phyloP scores from a whole-genome alignment of 352 stramenopile species.

The Phytophthora meadii region DNA sequence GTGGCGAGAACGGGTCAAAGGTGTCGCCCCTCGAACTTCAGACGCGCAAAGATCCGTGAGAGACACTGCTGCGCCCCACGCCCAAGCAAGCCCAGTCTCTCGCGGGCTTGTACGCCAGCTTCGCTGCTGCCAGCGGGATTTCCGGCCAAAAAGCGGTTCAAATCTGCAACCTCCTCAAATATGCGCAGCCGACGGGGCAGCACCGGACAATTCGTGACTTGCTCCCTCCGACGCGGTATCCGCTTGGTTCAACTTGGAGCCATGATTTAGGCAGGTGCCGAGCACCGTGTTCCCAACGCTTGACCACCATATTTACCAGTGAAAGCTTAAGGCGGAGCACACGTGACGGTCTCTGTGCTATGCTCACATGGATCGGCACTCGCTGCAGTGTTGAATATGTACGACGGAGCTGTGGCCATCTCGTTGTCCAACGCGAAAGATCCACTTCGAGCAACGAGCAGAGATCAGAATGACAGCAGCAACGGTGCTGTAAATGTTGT shows the following conservation, averaged over 20 bases:
- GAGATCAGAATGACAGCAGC: slow-evolving; percentile 2
- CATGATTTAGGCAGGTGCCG: slow-evolving; percentile 8
- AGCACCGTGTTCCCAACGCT: slow-evolving; percentile 3
- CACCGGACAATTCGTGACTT: slow-evolving; percentile 6
- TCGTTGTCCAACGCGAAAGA: slow-evolving; percentile 15
- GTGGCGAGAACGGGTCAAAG: slow-evolving; percentile 11
- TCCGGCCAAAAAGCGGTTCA: slow-evolving; percentile 14
- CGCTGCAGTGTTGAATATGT: slow-evolving; percentile 1
- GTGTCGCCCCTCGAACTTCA: slow-evolving; percentile 4
- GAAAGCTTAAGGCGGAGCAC: no score
- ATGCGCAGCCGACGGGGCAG: slow-evolving; percentile 21
- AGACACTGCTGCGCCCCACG: neutral
- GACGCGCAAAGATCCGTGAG: slow-evolving; percentile 12
- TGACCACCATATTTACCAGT: no score
- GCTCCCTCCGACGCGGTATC: neutral
- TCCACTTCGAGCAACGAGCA: neutral
- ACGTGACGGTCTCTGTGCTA: no score
- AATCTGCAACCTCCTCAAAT: slow-evolving; percentile 22
- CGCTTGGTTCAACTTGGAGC: slow-evolving; percentile 11
- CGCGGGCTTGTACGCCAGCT: slow-evolving; percentile 9
- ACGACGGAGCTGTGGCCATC: slow-evolving; percentile 4
- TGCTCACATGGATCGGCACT: no score
- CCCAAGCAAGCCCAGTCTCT: slow-evolving; percentile 17
- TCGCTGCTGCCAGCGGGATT: slow-evolving; percentile 25
- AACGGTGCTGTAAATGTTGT: no score